Evolutionary conservation across 2,329 filamentous ascomycete genomes (phyloP), one percentile per base, ranked within the genome.

Genomic region (Fusarium denticulatum): DNA sequence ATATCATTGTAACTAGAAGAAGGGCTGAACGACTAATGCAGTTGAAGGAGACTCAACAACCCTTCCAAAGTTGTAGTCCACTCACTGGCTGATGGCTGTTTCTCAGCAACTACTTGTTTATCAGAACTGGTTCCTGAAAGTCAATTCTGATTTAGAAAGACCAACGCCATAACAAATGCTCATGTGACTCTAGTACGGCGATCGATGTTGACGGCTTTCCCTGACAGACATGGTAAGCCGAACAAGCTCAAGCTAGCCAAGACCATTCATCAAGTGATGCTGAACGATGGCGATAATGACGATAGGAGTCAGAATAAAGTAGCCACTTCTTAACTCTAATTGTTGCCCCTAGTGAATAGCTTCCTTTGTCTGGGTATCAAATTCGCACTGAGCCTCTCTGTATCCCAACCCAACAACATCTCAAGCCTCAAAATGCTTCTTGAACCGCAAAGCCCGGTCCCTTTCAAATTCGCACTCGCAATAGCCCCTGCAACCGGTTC

Each of bases 401-500:
- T 43, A 37, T 45, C 52, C 37, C 24, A 24, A n/a, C 56, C 61
- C 45, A 59, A 53, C 53, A 39, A 37, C 28, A 40, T 9, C 24
- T 39, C 40, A 59, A 59, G 52, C 39, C 52, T 59, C 32, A 32
- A 26, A 58, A 24, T 28, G 20, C 53, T 45, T 45, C 36, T 30
- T 56, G 46, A 60, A 43, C 40, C 30, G 34, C 37, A 40, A 45
- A 28, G 63, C 43, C 52, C 37, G 26, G 42, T 32, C 52, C 37
- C 26, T 46, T n/a, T 24, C 39, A 65, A 71, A 71, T 73, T 70
- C 57, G 70, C 60, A 72, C 70, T 73, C 56, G 37, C 59, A 61
- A 60, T 15, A 45, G 43, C 71, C 73, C 73, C 71, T 74, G 68
- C 63, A 63, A 64, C 68, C 60, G 66, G 75, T 69, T 69, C 69